Evolutionary conservation across 768 basidiomycete species (phyloP).

Genomic region (Bullera alba): DNA sequence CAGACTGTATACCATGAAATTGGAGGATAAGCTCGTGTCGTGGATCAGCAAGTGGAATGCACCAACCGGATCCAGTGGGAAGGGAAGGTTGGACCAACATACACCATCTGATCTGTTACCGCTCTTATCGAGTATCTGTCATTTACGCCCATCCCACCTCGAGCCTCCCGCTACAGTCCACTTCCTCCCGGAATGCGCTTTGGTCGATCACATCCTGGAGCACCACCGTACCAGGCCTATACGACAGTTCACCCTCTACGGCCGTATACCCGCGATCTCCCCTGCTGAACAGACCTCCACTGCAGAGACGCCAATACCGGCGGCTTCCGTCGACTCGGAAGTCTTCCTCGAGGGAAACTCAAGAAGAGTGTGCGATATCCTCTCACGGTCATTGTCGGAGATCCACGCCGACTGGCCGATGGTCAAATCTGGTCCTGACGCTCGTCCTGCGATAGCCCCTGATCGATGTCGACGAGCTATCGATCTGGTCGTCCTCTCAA

Average conservation of each 20-base stretch:
- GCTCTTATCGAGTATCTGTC: conserved; percentile 62
- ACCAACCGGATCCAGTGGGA: conserved; percentile 48
- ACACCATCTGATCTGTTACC: conserved; percentile 56
- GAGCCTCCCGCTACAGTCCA: conserved; percentile 16
- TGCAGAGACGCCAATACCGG: not conserved
- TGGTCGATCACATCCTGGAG: conserved; percentile 59
- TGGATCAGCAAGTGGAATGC: conserved; percentile 75
- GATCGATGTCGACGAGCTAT: conserved; percentile 62
- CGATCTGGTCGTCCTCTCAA: conserved; percentile 61
- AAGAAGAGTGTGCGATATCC: not conserved
- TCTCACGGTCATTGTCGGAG: not conserved
- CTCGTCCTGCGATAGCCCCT: conserved; percentile 46
- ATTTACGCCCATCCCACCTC: conserved; percentile 51
- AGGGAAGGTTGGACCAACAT: conserved; percentile 53
- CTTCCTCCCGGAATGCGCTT: conserved; percentile 62
- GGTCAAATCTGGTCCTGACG: not conserved
- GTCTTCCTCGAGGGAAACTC: not conserved
- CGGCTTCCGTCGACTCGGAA: not conserved
- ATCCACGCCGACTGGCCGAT: not conserved
- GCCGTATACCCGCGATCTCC: conserved; percentile 50
- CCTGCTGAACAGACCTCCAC: not conserved
- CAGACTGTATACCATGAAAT: conserved; percentile 69
- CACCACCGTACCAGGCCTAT: conserved; percentile 57
- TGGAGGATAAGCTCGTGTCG: conserved; percentile 75
- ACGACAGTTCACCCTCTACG: conserved; percentile 63